Base-by-base conservation (phyloP, 495 filamentous ascomycete genomes). In the Penicillium maclennaniae region DNA sequence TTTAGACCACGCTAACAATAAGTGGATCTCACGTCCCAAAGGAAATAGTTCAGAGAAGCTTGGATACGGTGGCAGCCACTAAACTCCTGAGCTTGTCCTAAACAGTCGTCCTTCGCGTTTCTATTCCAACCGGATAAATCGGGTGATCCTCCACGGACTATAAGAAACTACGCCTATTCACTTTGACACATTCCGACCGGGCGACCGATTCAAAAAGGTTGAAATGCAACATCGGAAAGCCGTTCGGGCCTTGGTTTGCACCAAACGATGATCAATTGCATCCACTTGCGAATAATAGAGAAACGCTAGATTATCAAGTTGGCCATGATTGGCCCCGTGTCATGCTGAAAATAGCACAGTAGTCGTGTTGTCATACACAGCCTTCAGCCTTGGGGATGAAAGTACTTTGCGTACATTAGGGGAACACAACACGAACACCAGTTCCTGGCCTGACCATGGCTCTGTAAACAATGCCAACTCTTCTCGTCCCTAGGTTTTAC, bases 361-460 rank as follows among this genome's bases (percentile, higher is more conserved):
- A 58, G 56, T 53, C 57, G 45, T 60, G 53, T 51, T 60, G 57
- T 56, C 53, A 56, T 57, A 57, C 54, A 9, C 21, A 20, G 38
- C 38, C 28, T 7, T 3, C 21, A 20, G 38, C 38, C 28, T 8
- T 28, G 12, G 9, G 20, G 7, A 16, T 15, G 44, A 34, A 26
- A 46, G 1, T 3, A 31, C 27, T 12, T 1, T 31, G 27, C 1
- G 9, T 8, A 31, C 27, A 31, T 7, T 7, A 31, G 27, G 14
- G n/a, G 27, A 31, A 20, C 41, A 25, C 23, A 23, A 23, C 23
- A 26, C 41, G 19, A 12, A 34, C 31, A 34, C 31, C 2, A 12
- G 31, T 34, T 34, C 31, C 31, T 34, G 31, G 8, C 31, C 31
- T 14, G 10, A 34, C 31, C 31, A 12, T 34, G 31, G 10, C 10